phyloP scores from a whole-genome alignment of 2,329 filamentous ascomycete species.

The Venturiaceae sp. region DNA sequence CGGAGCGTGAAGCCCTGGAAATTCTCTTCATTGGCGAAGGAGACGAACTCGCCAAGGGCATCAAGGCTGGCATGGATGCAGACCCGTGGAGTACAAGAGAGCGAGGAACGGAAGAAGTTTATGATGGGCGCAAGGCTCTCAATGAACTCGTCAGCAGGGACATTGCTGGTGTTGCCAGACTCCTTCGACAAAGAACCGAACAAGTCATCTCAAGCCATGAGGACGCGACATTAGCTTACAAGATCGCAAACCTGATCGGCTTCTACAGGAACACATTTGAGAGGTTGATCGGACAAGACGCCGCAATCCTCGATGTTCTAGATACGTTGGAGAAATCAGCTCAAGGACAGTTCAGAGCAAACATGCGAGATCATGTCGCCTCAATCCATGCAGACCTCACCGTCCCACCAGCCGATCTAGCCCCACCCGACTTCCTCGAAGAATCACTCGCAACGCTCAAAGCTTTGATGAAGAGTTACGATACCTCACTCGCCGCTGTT shows the following conservation, averaged over 20 bases:
- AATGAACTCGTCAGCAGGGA: conserved; percentile 82
- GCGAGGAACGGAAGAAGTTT: conserved; percentile 32
- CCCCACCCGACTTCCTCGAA: conserved; percentile 68
- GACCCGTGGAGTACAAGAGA: conserved; percentile 69
- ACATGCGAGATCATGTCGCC: conserved; percentile 72
- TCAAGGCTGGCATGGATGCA: conserved; percentile 69
- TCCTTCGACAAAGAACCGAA: conserved; percentile 83
- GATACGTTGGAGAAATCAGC: conserved; percentile 63
- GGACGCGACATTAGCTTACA: conserved; percentile 80
- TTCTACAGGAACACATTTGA: conserved; percentile 85
- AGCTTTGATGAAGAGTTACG: conserved; percentile 75
- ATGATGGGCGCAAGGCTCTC: conserved; percentile 73
- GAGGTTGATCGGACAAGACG: conserved; percentile 62
- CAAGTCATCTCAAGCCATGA: conserved; percentile 90
- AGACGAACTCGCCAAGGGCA: conserved; percentile 74
- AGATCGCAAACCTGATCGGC: conserved; percentile 75
- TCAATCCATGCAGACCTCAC: conserved; percentile 64
- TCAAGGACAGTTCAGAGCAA: conserved; percentile 68
- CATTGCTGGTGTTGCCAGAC: conserved; percentile 66
- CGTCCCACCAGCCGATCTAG: conserved; percentile 60
- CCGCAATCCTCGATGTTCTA: conserved; percentile 60
- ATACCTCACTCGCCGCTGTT: conserved; percentile 58
- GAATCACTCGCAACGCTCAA: conserved; percentile 71
- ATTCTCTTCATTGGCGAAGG: conserved; percentile 85
- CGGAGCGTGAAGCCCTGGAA: conserved; percentile 86